phyloP scores from a whole-genome alignment of 2,329 filamentous ascomycete genomes.

The Epichloe sylvatica region DNA sequence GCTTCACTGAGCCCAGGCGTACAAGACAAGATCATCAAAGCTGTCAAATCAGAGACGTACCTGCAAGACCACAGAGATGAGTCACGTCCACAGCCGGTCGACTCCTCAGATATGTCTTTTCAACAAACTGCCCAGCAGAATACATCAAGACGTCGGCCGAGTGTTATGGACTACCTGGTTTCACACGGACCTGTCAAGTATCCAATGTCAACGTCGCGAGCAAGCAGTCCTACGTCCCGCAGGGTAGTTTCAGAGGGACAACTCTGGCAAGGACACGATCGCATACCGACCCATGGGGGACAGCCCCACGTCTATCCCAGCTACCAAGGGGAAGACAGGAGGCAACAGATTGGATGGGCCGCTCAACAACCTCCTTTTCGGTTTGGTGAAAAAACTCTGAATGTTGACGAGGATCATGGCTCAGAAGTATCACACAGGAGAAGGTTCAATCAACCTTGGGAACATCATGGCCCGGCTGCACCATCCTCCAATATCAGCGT shows the following conservation, averaged over 20 bases:
- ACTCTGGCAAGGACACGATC: slow-evolving; percentile 1
- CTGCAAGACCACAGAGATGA: neutral
- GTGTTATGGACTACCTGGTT: slow-evolving; percentile 10
- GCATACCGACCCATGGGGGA: neutral
- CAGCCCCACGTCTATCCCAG: neutral
- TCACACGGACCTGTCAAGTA: slow-evolving; percentile 5
- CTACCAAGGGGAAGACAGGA: slow-evolving; percentile 1
- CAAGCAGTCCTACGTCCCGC: slow-evolving; percentile 2
- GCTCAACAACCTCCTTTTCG: neutral
- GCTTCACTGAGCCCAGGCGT: neutral
- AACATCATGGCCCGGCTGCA: neutral
- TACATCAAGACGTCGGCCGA: slow-evolving; percentile 7
- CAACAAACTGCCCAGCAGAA: slow-evolving; percentile 1
- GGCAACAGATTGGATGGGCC: neutral
- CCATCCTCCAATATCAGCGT: slow-evolving; percentile 1
- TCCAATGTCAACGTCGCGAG: slow-evolving; percentile 1
- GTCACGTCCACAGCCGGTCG: neutral
- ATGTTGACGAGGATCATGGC: neutral
- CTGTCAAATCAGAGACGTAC: neutral
- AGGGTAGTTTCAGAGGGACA: neutral
- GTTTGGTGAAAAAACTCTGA: neutral
- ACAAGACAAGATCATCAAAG: neutral
- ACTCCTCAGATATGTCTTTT: slow-evolving; percentile 5
- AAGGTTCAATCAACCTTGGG: neutral
- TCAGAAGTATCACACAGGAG: neutral